Conservation (phyloP, 2,329 filamentous ascomycete genomes). For the Elsinoe ampelina region DNA sequence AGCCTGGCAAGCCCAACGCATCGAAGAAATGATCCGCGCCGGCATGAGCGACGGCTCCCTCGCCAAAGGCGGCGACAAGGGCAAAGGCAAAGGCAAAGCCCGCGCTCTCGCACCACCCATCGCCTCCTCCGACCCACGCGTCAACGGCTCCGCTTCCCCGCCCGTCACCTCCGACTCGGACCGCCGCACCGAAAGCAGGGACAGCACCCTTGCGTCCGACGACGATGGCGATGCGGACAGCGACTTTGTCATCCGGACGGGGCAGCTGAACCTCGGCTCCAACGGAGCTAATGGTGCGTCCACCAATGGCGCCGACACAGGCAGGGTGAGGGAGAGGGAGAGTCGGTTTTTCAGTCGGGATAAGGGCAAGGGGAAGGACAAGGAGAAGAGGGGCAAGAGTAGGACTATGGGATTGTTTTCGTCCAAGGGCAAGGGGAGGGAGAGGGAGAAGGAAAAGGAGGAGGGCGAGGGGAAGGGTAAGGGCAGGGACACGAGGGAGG, state of each 20-base stretch:
- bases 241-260: conserved; percentile 33
- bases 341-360: conserved; percentile 9
- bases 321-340: background rate
- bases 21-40: conserved; percentile 15
- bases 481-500: conserved; percentile 27
- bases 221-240: conserved; percentile 28
- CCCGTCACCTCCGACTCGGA: background rate
- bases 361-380: conserved; percentile 24
- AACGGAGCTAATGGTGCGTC: conserved; percentile 17
- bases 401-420: conserved; percentile 18
- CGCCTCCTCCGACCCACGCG: background rate
- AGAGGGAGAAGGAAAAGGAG: background rate
- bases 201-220: conserved; percentile 16
- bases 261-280: conserved; percentile 23
- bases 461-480: conserved; percentile 25
- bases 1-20: conserved; percentile 10
- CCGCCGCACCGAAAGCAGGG: conserved; percentile 26
- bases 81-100: conserved; percentile 7
- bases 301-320: background rate
- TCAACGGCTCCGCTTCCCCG: background rate
- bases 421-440: conserved; percentile 1
- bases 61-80: conserved; percentile 1
- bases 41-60: conserved; percentile 13
- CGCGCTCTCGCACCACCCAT: background rate
- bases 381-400: conserved; percentile 18